Evolutionary conservation across 2,329 filamentous ascomycete species (phyloP).

Genomic region (Fusarium newnesense): DNA sequence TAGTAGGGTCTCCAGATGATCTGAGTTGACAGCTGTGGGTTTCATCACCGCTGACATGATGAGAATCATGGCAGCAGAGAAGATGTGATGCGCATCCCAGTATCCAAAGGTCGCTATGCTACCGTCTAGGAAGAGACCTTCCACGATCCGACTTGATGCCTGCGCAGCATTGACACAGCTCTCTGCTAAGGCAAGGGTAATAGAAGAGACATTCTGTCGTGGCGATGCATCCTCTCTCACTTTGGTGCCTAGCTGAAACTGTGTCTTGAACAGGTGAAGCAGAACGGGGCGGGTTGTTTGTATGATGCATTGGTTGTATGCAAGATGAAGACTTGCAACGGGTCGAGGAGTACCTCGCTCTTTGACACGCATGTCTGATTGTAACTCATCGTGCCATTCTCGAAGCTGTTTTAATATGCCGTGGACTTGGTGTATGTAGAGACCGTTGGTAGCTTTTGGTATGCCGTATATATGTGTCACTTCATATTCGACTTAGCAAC

Average conservation of each 20-base stretch:
- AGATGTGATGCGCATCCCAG: constrained; percentile 49
- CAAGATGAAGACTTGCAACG: constrained; percentile 44
- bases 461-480: constrained; percentile 46
- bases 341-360: constrained; percentile 41
- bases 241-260: constrained; percentile 39
- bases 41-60: constrained; percentile 48
- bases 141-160: constrained; percentile 43
- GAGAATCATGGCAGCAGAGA: constrained; percentile 46
- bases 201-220: constrained; percentile 43
- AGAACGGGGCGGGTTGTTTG: constrained; percentile 48
- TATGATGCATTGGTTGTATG: constrained; percentile 51
- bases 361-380: constrained; percentile 38
- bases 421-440: constrained; percentile 45
- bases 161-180: constrained; percentile 48
- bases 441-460: constrained; percentile 43
- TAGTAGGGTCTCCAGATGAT: constrained; percentile 43
- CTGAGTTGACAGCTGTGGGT: constrained; percentile 40
- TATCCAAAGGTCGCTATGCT: constrained; percentile 46
- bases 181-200: constrained; percentile 47
- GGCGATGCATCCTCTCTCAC: constrained; percentile 1
- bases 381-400: constrained; percentile 44
- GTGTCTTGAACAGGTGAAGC: constrained; percentile 45
- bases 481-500: not conserved
- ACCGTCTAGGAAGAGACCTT: constrained; percentile 36
- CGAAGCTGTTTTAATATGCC: constrained; percentile 44